phyloP scores from a whole-genome alignment of 2,329 filamentous ascomycete genomes.

The Colletotrichum siamense region DNA sequence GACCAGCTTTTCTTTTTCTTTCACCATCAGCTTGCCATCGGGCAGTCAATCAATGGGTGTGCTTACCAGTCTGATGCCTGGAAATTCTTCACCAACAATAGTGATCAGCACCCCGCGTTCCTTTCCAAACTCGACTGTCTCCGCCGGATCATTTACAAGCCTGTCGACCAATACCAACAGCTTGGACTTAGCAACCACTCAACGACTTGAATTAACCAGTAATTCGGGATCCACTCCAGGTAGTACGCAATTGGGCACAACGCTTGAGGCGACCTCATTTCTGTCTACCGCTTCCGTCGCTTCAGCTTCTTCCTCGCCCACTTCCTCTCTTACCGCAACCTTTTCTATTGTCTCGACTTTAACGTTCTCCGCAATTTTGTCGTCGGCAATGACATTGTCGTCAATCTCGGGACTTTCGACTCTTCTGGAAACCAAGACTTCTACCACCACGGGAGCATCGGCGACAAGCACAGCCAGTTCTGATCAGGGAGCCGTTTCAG shows the following conservation, averaged over 20 bases:
- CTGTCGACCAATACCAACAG: background rate
- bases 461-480: background rate
- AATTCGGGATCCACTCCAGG: background rate
- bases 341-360: background rate
- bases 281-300: background rate
- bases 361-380: background rate
- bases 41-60: background rate
- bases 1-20: background rate
- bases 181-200: background rate
- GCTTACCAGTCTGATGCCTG: background rate
- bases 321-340: background rate
- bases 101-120: background rate
- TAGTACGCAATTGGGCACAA: background rate
- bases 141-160: background rate
- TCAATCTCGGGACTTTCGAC: background rate
- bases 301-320: background rate
- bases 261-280: background rate
- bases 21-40: background rate
- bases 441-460: background rate
- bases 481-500: background rate
- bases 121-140: background rate
- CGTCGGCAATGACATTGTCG: background rate
- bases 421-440: background rate
- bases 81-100: background rate
- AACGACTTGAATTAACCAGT: background rate